phyloP scores from a whole-genome alignment of 805 yeast genomes.

The Metschnikowia peoriensis region DNA sequence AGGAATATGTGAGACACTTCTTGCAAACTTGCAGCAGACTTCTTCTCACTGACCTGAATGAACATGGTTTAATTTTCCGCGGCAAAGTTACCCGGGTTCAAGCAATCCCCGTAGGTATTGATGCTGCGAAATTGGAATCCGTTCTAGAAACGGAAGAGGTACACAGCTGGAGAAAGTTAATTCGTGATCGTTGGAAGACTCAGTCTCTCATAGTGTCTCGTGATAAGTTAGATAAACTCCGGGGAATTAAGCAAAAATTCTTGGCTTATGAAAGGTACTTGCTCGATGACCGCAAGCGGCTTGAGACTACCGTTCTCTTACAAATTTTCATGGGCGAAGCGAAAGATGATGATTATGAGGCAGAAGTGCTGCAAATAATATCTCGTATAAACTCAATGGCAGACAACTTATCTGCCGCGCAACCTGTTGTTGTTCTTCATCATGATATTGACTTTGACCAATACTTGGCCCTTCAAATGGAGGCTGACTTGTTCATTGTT shows the following conservation, averaged over 20 bases:
- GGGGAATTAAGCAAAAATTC: slow-evolving; percentile 87
- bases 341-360: slow-evolving; percentile 62
- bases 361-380: slow-evolving; percentile 71
- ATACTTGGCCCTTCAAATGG: slow-evolving; percentile 79
- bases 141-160: slow-evolving; percentile 52
- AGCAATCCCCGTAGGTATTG: slow-evolving; percentile 76
- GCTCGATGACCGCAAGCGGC: slow-evolving; percentile 65
- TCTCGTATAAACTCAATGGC: slow-evolving; percentile 81
- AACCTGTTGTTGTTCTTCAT: slow-evolving; percentile 83
- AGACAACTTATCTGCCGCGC: slow-evolving; percentile 66
- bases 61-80: slow-evolving; percentile 56
- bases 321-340: slow-evolving; percentile 71
- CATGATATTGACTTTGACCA: slow-evolving; percentile 89
- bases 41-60: slow-evolving; percentile 77
- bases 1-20: slow-evolving; percentile 92
- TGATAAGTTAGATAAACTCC: slow-evolving; percentile 81
- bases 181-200: slow-evolving; percentile 74
- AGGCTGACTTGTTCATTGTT: slow-evolving; percentile 85
- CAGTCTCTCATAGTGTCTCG: slow-evolving; percentile 77
- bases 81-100: slow-evolving; percentile 57
- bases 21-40: slow-evolving; percentile 85
- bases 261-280: slow-evolving; percentile 83
- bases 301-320: slow-evolving; percentile 69
- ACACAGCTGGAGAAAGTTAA: slow-evolving; percentile 61
- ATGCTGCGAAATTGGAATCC: slow-evolving; percentile 53